Base-by-base conservation (phyloP, 257 asterid species). In the Fraxinus anomala region DNA sequence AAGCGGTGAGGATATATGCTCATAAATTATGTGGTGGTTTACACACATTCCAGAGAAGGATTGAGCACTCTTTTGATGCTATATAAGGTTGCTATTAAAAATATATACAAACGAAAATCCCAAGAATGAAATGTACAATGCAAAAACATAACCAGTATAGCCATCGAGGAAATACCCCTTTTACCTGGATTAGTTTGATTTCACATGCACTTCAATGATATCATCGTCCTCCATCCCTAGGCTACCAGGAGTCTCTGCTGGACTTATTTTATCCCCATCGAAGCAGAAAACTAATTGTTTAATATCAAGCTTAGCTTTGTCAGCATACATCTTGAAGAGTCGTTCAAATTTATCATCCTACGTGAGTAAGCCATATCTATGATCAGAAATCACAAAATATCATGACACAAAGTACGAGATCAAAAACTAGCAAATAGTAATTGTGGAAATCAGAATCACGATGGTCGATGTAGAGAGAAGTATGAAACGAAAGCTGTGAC, bases 221-320 rank as follows among this genome's bases (percentile, higher is more conserved):
- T 94, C 97, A 23, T 92, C 74, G 9, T 94, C 97, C 87, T 94
- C 98, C 98, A 94, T 90, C 34, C 83, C 95, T 26, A 94, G 97
- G 82, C 91, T 82, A 37, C 51, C 80, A 40, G 97, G 98, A 24
- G 97, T 89, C 71, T 83, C 85, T 1, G 82, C 42, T 11, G 94
- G 94, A 81, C 80, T 86, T 65, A 94, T 67, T 87, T 85, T 94
- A 76, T 90, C 97, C 73, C 98, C 98, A 76, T 94, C 98, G 68
- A 90, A 94, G 83, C 81, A 66, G 79, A 92, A 92, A 74, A 84
- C 89, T 59, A 94, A 76, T 14, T 77, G 88, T 76, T 87, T 83
- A 79, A 81, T 79, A 82, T 92, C 93, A 77, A 89, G 75, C 82
- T 91, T 88, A 63, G 79, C 77, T 80, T 82, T 91, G 23, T 90